Evolutionary conservation across 352 stramenopile genomes (phyloP).

Genomic region (Globisporangium camurandrum): DNA sequence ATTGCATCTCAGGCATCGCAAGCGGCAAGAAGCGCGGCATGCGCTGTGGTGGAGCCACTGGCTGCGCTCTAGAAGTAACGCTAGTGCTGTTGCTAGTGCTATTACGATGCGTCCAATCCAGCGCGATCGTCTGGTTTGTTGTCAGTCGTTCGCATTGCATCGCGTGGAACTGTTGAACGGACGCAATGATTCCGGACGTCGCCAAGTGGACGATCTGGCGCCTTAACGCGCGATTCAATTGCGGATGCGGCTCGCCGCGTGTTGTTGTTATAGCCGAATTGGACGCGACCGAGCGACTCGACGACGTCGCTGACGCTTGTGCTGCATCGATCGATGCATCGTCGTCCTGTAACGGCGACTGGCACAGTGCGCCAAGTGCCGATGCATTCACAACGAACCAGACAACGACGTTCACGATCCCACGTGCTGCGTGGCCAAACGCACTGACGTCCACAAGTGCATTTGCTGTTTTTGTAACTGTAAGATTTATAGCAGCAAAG

Average conservation of each 20-base stretch:
- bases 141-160: slow-evolving; percentile 50
- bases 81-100: slow-evolving; percentile 26
- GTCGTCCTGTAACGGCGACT: neutral
- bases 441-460: slow-evolving; percentile 64
- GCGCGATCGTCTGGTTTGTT: slow-evolving; percentile 74
- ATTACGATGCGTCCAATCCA: slow-evolving; percentile 72
- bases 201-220: slow-evolving; percentile 88
- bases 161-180: slow-evolving; percentile 75
- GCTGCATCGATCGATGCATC: slow-evolving; percentile 4
- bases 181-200: slow-evolving; percentile 83
- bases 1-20: slow-evolving; percentile 79
- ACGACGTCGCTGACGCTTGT: slow-evolving; percentile 1
- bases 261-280: slow-evolving; percentile 19
- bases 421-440: slow-evolving; percentile 71
- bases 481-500: slow-evolving; percentile 56
- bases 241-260: slow-evolving; percentile 56
- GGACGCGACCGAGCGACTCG: too few species aligned
- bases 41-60: slow-evolving; percentile 22
- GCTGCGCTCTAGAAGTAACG: too few species aligned
- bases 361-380: slow-evolving; percentile 17
- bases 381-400: slow-evolving; percentile 77
- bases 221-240: slow-evolving; percentile 80
- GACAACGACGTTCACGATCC: slow-evolving; percentile 80
- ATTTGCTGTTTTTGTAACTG: slow-evolving; percentile 26
- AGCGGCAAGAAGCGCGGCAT: slow-evolving; percentile 59